Percentiles rank a stretch among this genome's conserved stretches.
These are phyloP conservation scores for Aciculosporium take DNA, from an alignment of 2,329 filamentous ascomycete genomes.

Conservation along the genomic window DNA sequence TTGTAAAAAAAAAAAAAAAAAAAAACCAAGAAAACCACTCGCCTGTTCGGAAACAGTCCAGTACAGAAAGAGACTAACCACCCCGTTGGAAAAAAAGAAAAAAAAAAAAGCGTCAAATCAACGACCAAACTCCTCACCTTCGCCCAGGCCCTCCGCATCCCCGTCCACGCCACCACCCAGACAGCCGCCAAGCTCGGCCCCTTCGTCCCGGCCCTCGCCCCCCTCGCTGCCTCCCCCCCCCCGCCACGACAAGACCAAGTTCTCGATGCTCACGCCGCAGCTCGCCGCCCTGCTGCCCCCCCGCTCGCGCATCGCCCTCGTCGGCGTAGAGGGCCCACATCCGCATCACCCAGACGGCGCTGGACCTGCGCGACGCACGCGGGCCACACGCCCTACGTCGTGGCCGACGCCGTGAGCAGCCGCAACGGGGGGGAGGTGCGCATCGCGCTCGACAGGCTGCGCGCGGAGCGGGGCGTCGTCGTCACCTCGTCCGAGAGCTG, in stretches of 20 bases:
- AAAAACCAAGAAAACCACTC: not conserved
- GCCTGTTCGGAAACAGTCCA: too few species aligned
- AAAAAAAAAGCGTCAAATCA: conserved; percentile 41
- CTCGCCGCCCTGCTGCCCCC: conserved; percentile 30
- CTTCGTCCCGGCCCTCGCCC: conserved; percentile 58
- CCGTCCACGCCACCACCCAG: conserved; percentile 78
- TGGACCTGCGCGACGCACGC: conserved; percentile 58
- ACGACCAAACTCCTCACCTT: conserved; percentile 55
- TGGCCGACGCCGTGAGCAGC: conserved; percentile 81
- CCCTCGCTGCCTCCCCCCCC: conserved; percentile 37
- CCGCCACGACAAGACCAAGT: conserved; percentile 73
- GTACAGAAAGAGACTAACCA: too few species aligned
- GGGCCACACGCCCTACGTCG: conserved; percentile 71
- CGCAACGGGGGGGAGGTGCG: conserved; percentile 71
- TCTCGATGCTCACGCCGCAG: conserved; percentile 72
- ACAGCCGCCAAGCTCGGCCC: conserved; percentile 63
- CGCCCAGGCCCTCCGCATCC: conserved; percentile 52
- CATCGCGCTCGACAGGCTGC: conserved; percentile 62
- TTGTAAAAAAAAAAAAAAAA: not conserved
- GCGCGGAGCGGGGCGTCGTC: conserved; percentile 53
- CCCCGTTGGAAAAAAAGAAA: not conserved
- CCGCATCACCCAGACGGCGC: conserved; percentile 81
- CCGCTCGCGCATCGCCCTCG: conserved; percentile 52
- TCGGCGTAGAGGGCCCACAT: conserved; percentile 89
- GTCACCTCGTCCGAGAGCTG: conserved; percentile 83